Evolutionary conservation across 2,329 filamentous ascomycete genomes (phyloP).

Genomic region (Phaeosphaeria sp.): DNA sequence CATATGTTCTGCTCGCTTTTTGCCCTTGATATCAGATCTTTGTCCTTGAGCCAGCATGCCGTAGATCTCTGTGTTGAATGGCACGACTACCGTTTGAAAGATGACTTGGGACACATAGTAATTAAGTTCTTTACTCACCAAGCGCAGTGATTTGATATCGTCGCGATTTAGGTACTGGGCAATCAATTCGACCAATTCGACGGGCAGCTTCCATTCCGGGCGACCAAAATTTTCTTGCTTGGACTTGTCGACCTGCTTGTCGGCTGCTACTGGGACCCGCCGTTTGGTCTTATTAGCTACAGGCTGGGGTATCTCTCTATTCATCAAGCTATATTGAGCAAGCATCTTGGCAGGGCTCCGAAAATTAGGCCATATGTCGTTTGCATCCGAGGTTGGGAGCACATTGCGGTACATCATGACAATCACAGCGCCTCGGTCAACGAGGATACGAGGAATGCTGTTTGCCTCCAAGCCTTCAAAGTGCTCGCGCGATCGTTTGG

Average conservation of each 20-base stretch:
- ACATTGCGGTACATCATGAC: slow-evolving; percentile 28
- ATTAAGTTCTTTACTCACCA: slow-evolving; percentile 68
- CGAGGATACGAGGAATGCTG: slow-evolving; percentile 18
- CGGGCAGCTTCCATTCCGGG: slow-evolving; percentile 57
- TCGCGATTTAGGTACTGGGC: slow-evolving; percentile 61
- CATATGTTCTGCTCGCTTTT: slow-evolving; percentile 38
- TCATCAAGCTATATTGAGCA: slow-evolving; percentile 29
- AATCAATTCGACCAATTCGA: slow-evolving; percentile 68
- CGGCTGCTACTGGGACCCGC: background rate
- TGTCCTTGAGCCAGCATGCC: slow-evolving; percentile 55
- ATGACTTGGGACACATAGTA: slow-evolving; percentile 62
- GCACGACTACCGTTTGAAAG: slow-evolving; percentile 69
- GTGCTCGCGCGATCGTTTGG: slow-evolving; percentile 29
- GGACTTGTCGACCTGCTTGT: background rate
- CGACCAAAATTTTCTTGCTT: slow-evolving; percentile 33
- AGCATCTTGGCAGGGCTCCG: slow-evolving; percentile 36
- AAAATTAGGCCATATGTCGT: slow-evolving; percentile 46
- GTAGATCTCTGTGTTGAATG: slow-evolving; percentile 70
- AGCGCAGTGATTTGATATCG: slow-evolving; percentile 66
- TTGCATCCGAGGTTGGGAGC: slow-evolving; percentile 29
- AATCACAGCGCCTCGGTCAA: slow-evolving; percentile 29
- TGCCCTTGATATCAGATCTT: slow-evolving; percentile 44
- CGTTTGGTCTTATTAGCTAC: background rate
- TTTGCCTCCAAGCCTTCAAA: slow-evolving; percentile 18
- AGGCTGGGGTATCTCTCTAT: slow-evolving; percentile 6